Percentiles rank a stretch among this genome's conserved stretches.
These are phyloP conservation scores for Tricholoma hemisulphureum DNA, from an alignment of 768 basidiomycete genomes.

Conservation along the genomic window DNA sequence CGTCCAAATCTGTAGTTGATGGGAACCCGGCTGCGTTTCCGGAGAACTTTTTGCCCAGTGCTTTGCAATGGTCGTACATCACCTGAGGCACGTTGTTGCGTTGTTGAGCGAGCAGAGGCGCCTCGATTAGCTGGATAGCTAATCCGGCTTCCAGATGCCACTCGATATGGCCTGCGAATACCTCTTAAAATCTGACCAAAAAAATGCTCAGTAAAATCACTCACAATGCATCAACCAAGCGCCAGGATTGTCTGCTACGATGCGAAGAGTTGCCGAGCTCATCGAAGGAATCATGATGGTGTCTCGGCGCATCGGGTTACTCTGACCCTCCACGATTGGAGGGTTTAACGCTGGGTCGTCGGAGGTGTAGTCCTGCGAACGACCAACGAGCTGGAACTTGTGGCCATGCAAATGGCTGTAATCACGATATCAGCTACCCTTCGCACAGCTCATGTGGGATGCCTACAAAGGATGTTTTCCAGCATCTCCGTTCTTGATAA, in stretches of 20 bases:
- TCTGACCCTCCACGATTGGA: constrained; percentile 69
- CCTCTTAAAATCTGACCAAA: background rate
- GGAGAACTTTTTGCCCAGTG: constrained; percentile 52
- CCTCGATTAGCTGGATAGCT: constrained; percentile 81
- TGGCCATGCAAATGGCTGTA: constrained; percentile 89
- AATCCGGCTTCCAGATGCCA: constrained; percentile 87
- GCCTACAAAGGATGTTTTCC: constrained; percentile 85
- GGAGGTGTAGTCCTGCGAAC: constrained; percentile 67
- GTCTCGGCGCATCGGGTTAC: constrained; percentile 91
- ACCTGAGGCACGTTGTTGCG: constrained; percentile 51
- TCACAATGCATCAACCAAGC: constrained; percentile 82
- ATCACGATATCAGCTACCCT: background rate
- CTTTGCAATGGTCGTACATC: constrained; percentile 71
- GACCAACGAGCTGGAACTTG: constrained; percentile 77
- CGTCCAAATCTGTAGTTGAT: constrained; percentile 64
- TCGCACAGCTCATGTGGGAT: background rate
- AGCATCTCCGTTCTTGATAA: constrained; percentile 67
- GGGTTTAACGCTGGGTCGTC: constrained; percentile 79
- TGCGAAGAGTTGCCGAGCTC: constrained; percentile 67
- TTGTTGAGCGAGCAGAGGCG: constrained; percentile 69
- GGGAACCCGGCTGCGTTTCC: constrained; percentile 90
- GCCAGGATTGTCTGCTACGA: constrained; percentile 91
- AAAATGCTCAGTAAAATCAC: constrained; percentile 25
- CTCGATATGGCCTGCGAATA: constrained; percentile 66
- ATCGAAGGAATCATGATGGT: constrained; percentile 75